Conservation (phyloP, 1,284 basidiomycete genomes). For the Fomes fomentarius region DNA sequence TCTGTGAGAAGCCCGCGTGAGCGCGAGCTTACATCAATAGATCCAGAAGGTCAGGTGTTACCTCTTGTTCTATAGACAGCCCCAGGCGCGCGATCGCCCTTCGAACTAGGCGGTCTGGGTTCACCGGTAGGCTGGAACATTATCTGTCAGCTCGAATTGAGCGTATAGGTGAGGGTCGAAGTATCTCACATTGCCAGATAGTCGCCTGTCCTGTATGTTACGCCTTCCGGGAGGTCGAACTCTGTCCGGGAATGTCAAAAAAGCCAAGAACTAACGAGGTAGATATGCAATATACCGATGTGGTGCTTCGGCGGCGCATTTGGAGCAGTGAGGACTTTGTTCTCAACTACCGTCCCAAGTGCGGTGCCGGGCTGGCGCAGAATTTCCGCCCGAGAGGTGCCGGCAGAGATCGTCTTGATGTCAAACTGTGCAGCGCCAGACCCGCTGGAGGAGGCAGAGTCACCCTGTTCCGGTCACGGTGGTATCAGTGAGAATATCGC, state of each 20-base stretch:
- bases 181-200: slow-evolving; percentile 47
- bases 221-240: slow-evolving; percentile 43
- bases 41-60: too few relatives aligned
- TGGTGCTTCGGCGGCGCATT: slow-evolving; percentile 46
- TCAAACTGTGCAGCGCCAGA: slow-evolving; percentile 30
- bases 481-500: too few relatives aligned
- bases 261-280: too few relatives aligned
- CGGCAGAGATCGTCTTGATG: slow-evolving; percentile 39
- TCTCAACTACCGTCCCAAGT: slow-evolving; percentile 44
- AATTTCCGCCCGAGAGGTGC: slow-evolving; percentile 40
- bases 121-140: slow-evolving; percentile 40
- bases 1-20: slow-evolving; percentile 24
- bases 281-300: slow-evolving; percentile 26
- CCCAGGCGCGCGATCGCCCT: slow-evolving; percentile 45
- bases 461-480: too few relatives aligned
- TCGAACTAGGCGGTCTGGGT: slow-evolving; percentile 43
- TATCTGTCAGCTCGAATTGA: background rate
- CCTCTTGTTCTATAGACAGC: slow-evolving; percentile 47
- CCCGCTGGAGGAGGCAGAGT: too few relatives aligned
- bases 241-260: slow-evolving; percentile 23
- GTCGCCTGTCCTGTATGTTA: slow-evolving; percentile 45
- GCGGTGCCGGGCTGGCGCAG: slow-evolving; percentile 45
- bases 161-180: too few relatives aligned
- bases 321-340: slow-evolving; percentile 43
- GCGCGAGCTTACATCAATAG: background rate